Base-by-base conservation (phyloP, 148 eudicot genomes). In the Cornus suecica region DNA sequence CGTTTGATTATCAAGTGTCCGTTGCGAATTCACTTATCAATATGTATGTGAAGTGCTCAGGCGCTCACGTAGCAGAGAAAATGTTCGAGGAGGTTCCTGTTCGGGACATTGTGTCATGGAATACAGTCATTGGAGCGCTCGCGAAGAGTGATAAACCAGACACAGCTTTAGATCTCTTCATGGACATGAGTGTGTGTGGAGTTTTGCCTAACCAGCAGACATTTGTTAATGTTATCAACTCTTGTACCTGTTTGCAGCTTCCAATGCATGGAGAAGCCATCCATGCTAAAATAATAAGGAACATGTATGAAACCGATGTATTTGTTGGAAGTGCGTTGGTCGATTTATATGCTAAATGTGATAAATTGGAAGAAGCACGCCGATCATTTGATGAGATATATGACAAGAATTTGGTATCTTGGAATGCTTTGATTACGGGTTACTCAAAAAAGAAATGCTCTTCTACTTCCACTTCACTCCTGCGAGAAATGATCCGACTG, bases 101-200 rank as follows among this genome's bases (percentile, higher is more conserved):
- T 67, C 73, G 81, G 71, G 94, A 93, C 80, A 68, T 83, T 70
- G 96, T 87, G 72, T 83, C 96, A 2, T 93, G 88, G 89, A 93
- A 88, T 84, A 89, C 85, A 30, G 60, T 89, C 29, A 88, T 93
- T 68, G 87, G 88, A 62, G 83, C 80, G 34, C 52, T 77, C 64
- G 80, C 83, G 51, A 84, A 82, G 71, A 71, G 82, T 74, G 89
- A 77, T 63, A 76, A 67, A 28, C 85, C 88, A 0, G 79, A 10
- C 1, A 81, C 75, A 82, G 91, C 90, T 74, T 28, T 91, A 60
- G 80, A 84, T 54, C 41, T 81, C 37, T 82, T 91, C 74, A 62
- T 66, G 41, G 76, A 51, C 42, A 80, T 88, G 89, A 37, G 65
- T 56, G 1, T 2, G 15, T 78, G 77, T 32, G 88, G 84, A 52